Base-by-base conservation (phyloP, 495 filamentous ascomycete species). In the Penicillium taxi region DNA sequence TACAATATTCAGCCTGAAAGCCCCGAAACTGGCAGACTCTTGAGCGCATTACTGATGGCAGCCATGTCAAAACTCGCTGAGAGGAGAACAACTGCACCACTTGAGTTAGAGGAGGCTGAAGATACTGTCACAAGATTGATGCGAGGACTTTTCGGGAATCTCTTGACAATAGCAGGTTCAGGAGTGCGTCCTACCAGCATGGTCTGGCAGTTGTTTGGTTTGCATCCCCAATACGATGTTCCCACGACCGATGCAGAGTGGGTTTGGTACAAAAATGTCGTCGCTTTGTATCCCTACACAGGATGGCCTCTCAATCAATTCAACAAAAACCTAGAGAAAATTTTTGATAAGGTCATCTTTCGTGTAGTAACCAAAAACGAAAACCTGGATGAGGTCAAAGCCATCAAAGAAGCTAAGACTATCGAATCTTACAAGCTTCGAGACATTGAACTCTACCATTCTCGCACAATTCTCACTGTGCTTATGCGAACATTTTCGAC, bases 121-220 rank as follows among this genome's bases (percentile, higher is more conserved):
- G 52, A 56, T 37, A 52, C 52, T 3, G 42, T 52, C 22, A 52
- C 49, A 28, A 49, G 36, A 42, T 35, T 56, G 26, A 56, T 56
- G 45, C 45, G 52, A 26, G 52, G 52, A 11, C 39, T 56, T 1
- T 56, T 56, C 25, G 49, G 48, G 15, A 52, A 56, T 50, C 28
- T 56, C 3, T 20, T 56, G 37, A 56, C 52, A 17, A 52, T 33
- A 31, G 51, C 51, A 32, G 52, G 48, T 0, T 52, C 52, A 28
- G 52, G 52, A 11, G 42, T 52, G 8, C 48, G 52, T 22, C 52
- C 52, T 33, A 28, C 50, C 0, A 56, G 52, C 18, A 56, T 56
- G 52, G 45, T 52, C 8, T 56, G 52, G 48, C 52, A 56, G 26
- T 26, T 56, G 14, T 50, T 56, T 36, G 49, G 48, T 22, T 9